Conservation (phyloP, 257 asterid species). For the Voacanga thouarsii region DNA sequence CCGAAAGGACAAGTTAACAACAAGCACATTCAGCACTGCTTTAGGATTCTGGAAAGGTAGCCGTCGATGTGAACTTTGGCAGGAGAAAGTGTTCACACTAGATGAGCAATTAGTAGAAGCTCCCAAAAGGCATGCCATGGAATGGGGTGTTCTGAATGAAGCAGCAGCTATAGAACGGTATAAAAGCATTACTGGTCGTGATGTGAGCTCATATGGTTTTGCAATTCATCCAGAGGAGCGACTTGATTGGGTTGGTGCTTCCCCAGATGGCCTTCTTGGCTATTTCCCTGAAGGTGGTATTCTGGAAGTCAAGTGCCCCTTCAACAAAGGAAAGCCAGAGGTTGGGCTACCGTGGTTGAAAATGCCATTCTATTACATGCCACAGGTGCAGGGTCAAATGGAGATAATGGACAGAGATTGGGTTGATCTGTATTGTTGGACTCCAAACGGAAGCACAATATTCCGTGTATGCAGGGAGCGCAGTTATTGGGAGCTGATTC, state of each 20-base stretch:
- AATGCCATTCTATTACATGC: conserved; percentile 92
- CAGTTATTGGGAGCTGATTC: conserved; percentile 68
- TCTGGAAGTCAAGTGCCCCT: conserved; percentile 95
- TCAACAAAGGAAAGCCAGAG: conserved; percentile 87
- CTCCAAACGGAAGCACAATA: conserved; percentile 80
- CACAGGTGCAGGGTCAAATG: conserved; percentile 98
- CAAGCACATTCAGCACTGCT: conserved; percentile 94
- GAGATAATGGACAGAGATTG: conserved; percentile 90
- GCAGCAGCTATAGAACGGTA: conserved; percentile 75
- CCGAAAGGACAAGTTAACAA: conserved; percentile 84
- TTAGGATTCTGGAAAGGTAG: conserved; percentile 90
- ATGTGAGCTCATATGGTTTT: conserved; percentile 70
- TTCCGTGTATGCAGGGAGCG: conserved; percentile 75
- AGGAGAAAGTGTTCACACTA: conserved; percentile 64
- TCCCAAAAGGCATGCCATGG: conserved; percentile 61
- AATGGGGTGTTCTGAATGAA: conserved; percentile 92
- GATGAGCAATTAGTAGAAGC: conserved; percentile 28
- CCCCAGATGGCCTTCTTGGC: conserved; percentile 87
- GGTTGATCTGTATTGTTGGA: conserved; percentile 96
- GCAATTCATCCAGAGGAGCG: conserved; percentile 68
- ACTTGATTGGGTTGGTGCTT: conserved; percentile 85
- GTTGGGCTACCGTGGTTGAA: conserved; percentile 70
- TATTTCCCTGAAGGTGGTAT: conserved; percentile 67
- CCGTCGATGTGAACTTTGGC: conserved; percentile 83
- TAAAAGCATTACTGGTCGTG: conserved; percentile 81